phyloP scores from a whole-genome alignment of 129 eudicot species.

The Glebionis coronaria region DNA sequence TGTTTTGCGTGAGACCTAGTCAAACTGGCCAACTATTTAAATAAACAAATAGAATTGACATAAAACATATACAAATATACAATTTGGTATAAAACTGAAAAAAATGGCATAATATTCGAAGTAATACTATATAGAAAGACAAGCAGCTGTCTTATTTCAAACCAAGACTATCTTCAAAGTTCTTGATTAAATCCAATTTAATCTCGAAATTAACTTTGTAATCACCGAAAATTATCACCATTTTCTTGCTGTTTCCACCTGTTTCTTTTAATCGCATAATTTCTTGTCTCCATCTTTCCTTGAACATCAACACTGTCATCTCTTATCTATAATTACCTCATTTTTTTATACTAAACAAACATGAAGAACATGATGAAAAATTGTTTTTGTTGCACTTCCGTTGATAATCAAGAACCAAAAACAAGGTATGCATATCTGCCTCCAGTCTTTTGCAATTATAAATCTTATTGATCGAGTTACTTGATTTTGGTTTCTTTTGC shows the following conservation, averaged over 20 bases:
- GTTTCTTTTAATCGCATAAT: conserved; percentile 15
- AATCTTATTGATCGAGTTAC: neutral
- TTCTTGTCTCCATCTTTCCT: conserved; percentile 11
- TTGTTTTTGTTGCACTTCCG: conserved; percentile 42
- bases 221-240: conserved; percentile 31
- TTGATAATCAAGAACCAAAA: conserved; percentile 36
- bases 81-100: neutral
- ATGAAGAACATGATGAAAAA: conserved; percentile 32
- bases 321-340: neutral
- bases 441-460: neutral
- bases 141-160: conserved; percentile 18
- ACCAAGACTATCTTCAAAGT: conserved; percentile 24
- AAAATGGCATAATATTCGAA: neutral
- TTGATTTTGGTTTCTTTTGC: conserved; percentile 14
- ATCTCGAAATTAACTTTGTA: conserved; percentile 29
- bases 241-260: conserved; percentile 50
- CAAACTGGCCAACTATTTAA: no score
- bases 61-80: neutral
- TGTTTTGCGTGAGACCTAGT: no score
- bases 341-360: conserved; percentile 20
- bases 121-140: neutral
- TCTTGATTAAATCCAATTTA: conserved; percentile 37
- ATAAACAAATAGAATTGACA: neutral
- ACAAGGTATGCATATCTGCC: conserved; percentile 26
- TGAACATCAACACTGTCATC: conserved; percentile 12